These are phyloP conservation scores for Mycena rebaudengoi DNA, from an alignment of 768 basidiomycete species.

Conservation along the genomic window DNA sequence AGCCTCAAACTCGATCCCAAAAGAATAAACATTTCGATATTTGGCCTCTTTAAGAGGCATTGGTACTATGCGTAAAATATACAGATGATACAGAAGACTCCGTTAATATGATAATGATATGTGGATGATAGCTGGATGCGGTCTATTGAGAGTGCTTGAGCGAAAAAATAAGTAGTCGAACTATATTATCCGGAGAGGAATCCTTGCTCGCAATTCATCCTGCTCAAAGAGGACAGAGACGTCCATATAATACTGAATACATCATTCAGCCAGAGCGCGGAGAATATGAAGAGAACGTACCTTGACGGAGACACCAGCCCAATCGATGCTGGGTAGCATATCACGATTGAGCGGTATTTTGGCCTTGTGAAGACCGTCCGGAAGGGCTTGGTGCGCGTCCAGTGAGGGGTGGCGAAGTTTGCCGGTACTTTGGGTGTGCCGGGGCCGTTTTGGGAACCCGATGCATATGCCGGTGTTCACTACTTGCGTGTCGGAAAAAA, in stretches of 20 bases:
- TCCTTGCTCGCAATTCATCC: constrained; percentile 66
- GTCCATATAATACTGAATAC: constrained; percentile 73
- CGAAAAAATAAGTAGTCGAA: constrained; percentile 2
- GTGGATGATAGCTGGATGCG: not conserved
- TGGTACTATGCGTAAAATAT: constrained; percentile 16
- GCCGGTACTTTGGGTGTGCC: constrained; percentile 48
- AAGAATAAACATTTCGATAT: no score
- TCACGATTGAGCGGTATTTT: constrained; percentile 62
- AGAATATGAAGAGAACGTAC: constrained; percentile 46
- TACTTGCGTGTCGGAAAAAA: constrained; percentile 53
- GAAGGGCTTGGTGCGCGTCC: constrained; percentile 57
- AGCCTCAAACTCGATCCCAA: no score
- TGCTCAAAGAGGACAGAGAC: constrained; percentile 72
- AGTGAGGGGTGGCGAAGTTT: constrained; percentile 55
- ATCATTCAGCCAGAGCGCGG: constrained; percentile 12
- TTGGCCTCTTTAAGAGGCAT: no score
- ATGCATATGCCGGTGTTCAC: constrained; percentile 62
- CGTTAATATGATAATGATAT: constrained; percentile 27
- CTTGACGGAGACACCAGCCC: constrained; percentile 74
- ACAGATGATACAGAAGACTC: constrained; percentile 19
- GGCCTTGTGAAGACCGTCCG: constrained; percentile 74
- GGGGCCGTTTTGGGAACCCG: constrained; percentile 78
- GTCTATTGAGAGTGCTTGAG: constrained; percentile 17
- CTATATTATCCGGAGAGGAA: constrained; percentile 67
- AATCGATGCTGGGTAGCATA: constrained; percentile 72